A percentile compares a stretch with the other conserved stretches of the same genome.
Evolutionary conservation across 2,329 filamentous ascomycete species (phyloP).

Genomic region (Diplodia intermedia): DNA sequence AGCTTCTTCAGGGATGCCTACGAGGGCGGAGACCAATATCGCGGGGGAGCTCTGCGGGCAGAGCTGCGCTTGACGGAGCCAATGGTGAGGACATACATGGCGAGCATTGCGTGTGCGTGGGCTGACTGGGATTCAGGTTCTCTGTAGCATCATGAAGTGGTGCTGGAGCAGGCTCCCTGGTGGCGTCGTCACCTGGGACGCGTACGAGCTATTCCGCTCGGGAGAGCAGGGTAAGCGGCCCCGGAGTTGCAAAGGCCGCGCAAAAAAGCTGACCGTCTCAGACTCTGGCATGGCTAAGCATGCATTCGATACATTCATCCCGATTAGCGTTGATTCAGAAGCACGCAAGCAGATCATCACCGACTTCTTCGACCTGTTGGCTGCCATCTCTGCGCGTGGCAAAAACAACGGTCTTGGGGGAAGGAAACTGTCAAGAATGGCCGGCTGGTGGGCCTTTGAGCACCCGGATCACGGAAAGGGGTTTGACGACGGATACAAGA

Average conservation of each 20-base stretch:
- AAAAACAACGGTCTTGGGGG: slow-evolving; percentile 94
- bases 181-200: slow-evolving; percentile 95
- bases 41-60: slow-evolving; percentile 75
- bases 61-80: slow-evolving; percentile 93
- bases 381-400: slow-evolving; percentile 88
- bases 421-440: slow-evolving; percentile 91
- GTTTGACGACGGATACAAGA: slow-evolving; percentile 92
- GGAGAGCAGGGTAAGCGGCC: slow-evolving; percentile 79
- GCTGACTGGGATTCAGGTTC: slow-evolving; percentile 65
- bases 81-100: slow-evolving; percentile 68
- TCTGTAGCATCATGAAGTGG: slow-evolving; percentile 96
- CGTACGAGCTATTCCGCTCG: slow-evolving; percentile 93
- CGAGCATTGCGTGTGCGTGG: slow-evolving; percentile 6
- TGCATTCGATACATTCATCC: slow-evolving; percentile 95
- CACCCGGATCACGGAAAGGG: slow-evolving; percentile 85
- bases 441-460: slow-evolving; percentile 98
- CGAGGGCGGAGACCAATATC: slow-evolving; percentile 63
- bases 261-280: slow-evolving; percentile 47
- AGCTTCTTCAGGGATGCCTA: slow-evolving; percentile 82
- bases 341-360: slow-evolving; percentile 88
- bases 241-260: slow-evolving; percentile 29
- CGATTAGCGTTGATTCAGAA: slow-evolving; percentile 87
- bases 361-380: slow-evolving; percentile 93
- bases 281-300: slow-evolving; percentile 91
- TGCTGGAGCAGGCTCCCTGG: slow-evolving; percentile 93